A percentile compares a stretch with the other conserved stretches of the same genome.
Evolutionary conservation across 2,329 filamentous ascomycete genomes (phyloP).

Genomic region (Emmonsiellopsis sp.): DNA sequence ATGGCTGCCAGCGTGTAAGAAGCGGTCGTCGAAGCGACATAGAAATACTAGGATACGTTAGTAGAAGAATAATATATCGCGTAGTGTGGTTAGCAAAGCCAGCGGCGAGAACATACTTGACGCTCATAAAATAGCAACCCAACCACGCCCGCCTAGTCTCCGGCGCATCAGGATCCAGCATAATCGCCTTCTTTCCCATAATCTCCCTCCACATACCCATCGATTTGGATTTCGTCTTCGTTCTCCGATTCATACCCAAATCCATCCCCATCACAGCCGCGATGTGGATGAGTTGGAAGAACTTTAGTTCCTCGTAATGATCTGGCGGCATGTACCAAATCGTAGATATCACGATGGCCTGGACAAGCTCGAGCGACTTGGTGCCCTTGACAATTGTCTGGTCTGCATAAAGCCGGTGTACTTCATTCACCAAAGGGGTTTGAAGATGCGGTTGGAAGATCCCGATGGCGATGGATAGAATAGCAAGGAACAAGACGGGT

Average conservation of each 20-base stretch:
- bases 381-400: constrained; percentile 65
- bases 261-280: constrained; percentile 76
- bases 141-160: constrained; percentile 53
- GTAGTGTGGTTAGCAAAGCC: neutral
- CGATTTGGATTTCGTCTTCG: constrained; percentile 26
- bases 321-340: constrained; percentile 82
- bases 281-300: constrained; percentile 78
- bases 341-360: constrained; percentile 65
- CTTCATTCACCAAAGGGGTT: constrained; percentile 54
- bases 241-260: constrained; percentile 60
- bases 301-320: constrained; percentile 76
- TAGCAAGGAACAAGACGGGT: constrained; percentile 51
- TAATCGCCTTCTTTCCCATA: constrained; percentile 27
- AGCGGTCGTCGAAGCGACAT: constrained; percentile 52
- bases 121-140: constrained; percentile 52
- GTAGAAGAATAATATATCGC: neutral
- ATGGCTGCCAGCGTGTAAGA: constrained; percentile 52
- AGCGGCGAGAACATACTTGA: constrained; percentile 34
- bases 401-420: constrained; percentile 66
- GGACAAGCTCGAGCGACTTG: constrained; percentile 75
- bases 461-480: constrained; percentile 47
- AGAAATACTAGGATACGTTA: constrained; percentile 37
- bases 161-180: constrained; percentile 42
- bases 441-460: constrained; percentile 49
- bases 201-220: constrained; percentile 30